phyloP scores from a whole-genome alignment of 2,329 filamentous ascomycete species.

The Thielaviopsis euricoi region DNA sequence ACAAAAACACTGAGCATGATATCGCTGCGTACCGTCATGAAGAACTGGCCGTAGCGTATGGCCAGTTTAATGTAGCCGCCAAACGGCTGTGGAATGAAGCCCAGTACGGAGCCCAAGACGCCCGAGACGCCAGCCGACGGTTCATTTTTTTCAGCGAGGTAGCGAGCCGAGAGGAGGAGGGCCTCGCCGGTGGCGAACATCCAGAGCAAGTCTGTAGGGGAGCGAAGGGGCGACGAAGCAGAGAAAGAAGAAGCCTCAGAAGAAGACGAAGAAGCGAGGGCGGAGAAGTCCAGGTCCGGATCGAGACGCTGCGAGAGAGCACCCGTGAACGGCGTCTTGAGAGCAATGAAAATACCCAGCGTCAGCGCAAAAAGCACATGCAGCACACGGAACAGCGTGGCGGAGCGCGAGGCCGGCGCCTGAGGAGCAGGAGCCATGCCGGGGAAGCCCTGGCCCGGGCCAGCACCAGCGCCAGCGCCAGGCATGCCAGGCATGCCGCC shows the following conservation, averaged over 20 bases:
- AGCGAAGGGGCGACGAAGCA: neutral
- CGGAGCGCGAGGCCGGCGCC: constrained; percentile 17
- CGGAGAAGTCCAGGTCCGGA: constrained; percentile 16
- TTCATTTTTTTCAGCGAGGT: constrained; percentile 45
- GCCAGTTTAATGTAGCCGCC: constrained; percentile 43
- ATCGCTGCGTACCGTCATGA: constrained; percentile 53
- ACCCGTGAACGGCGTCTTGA: constrained; percentile 53
- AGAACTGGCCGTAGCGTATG: constrained; percentile 53
- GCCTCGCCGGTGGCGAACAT: constrained; percentile 68
- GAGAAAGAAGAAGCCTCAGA: constrained; percentile 17
- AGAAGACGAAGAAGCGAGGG: constrained; percentile 15
- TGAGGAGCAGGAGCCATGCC: constrained; percentile 22
- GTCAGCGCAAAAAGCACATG: constrained; percentile 56
- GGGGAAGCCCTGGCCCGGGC: constrained; percentile 25
- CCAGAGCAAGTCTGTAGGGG: constrained; percentile 45
- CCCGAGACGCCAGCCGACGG: constrained; percentile 20
- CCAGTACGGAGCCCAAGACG: constrained; percentile 44
- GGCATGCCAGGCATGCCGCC: constrained; percentile 16
- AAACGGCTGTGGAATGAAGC: constrained; percentile 49
- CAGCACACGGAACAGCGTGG: constrained; percentile 51
- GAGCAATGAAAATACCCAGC: constrained; percentile 53
- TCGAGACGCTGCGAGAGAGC: constrained; percentile 40
- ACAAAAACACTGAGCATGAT: constrained; percentile 66
- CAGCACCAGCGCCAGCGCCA: constrained; percentile 21
- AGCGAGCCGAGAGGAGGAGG: constrained; percentile 52